Percentiles rank a stretch among this genome's conserved stretches.
Conservation (phyloP, 345 rosid genomes). For the Crucihimalaya himalaica region DNA sequence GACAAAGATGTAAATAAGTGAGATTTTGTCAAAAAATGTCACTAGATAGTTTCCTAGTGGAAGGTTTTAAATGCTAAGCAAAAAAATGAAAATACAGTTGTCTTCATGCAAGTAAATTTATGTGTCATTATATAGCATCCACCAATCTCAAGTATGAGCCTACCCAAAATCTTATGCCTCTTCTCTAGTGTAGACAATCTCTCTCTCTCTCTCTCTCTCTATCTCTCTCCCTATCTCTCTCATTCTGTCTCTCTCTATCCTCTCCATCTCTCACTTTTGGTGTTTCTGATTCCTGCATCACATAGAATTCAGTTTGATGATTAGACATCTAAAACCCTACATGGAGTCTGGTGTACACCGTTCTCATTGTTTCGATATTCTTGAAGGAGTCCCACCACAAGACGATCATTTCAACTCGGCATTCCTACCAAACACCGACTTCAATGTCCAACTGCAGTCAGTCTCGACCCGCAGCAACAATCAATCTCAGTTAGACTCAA, state of each 20-base stretch:
- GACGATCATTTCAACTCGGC: slow-evolving; percentile 45
- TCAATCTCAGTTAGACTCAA: slow-evolving; percentile 37
- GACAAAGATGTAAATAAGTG: slow-evolving; percentile 25
- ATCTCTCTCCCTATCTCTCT: background rate
- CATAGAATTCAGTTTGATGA: slow-evolving; percentile 7
- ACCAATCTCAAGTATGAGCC: slow-evolving; percentile 7
- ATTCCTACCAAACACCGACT: slow-evolving; percentile 29
- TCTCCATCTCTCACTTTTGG: background rate
- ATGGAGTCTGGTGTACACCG: slow-evolving; percentile 31
- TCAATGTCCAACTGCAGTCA: slow-evolving; percentile 38
- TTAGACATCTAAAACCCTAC: slow-evolving; percentile 17
- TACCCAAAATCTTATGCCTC: background rate
- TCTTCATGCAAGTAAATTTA: slow-evolving; percentile 32
- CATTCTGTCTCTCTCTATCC: background rate
- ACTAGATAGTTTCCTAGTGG: slow-evolving; percentile 22
- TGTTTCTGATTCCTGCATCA: slow-evolving; percentile 15
- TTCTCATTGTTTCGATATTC: slow-evolving; percentile 36
- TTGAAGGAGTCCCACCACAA: slow-evolving; percentile 37
- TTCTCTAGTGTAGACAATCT: background rate
- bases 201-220: background rate
- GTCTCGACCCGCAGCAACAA: slow-evolving; percentile 31
- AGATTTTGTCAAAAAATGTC: slow-evolving; percentile 35
- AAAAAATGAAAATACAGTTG: slow-evolving; percentile 6
- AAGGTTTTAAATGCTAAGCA: slow-evolving; percentile 17
- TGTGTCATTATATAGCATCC: slow-evolving; percentile 32